These are phyloP conservation scores for Abortiporus biennis DNA, from an alignment of 1,284 basidiomycete species.

Conservation along the genomic window DNA sequence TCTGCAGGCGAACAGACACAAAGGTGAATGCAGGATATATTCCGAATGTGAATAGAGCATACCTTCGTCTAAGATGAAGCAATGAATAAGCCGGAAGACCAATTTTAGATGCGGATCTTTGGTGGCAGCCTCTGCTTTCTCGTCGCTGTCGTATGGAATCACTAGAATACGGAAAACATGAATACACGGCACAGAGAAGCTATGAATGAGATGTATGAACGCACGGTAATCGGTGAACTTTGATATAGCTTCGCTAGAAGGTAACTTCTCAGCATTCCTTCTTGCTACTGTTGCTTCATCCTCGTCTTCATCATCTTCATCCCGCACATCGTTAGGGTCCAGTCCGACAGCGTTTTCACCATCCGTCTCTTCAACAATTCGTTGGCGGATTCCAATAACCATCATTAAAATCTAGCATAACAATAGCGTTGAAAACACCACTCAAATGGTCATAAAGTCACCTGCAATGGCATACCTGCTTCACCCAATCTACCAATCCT, in stretches of 20 bases:
- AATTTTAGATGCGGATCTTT: conserved; percentile 78
- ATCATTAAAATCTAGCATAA: conserved; percentile 55
- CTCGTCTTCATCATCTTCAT: conserved; percentile 36
- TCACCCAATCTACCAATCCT: conserved; percentile 73
- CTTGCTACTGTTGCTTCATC: conserved; percentile 29
- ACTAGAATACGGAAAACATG: conserved; percentile 34
- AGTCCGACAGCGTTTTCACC: conserved; percentile 39
- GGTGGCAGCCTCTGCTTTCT: conserved; percentile 70
- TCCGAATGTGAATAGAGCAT: conserved; percentile 6
- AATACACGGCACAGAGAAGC: neutral
- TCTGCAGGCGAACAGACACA: conserved; percentile 31
- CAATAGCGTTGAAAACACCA: neutral
- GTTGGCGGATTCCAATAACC: conserved; percentile 60
- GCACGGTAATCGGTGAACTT: conserved; percentile 76
- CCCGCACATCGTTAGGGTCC: too few relatives aligned
- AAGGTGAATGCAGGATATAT: neutral
- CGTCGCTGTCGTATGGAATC: conserved; percentile 68
- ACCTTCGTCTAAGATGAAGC: conserved; percentile 61
- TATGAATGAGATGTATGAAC: conserved; percentile 22
- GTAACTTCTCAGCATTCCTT: conserved; percentile 35
- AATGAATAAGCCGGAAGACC: conserved; percentile 69
- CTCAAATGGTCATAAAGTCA: neutral
- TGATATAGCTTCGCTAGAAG: conserved; percentile 64
- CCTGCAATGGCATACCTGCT: conserved; percentile 62
- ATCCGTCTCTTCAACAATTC: conserved; percentile 70